Conservation (phyloP, 345 rosid genomes). For the Eucalyptus urophylla region DNA sequence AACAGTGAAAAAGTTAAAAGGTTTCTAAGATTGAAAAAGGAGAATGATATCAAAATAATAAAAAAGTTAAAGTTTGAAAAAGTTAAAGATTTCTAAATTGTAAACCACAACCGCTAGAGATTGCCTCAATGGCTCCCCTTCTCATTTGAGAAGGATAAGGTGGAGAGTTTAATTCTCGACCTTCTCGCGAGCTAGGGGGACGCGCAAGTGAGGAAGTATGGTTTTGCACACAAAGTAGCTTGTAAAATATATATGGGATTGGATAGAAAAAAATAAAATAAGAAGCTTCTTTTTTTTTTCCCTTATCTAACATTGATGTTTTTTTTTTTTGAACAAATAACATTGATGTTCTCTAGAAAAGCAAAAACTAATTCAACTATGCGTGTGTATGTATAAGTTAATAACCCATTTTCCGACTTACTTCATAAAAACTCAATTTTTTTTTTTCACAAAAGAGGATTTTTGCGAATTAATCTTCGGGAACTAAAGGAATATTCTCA, state of each 20-base stretch:
- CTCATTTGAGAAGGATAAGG: too few species aligned
- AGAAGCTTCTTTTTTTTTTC: neutral
- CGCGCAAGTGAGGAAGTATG: fast-evolving
- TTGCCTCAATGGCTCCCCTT: too few species aligned
- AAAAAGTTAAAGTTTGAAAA: neutral
- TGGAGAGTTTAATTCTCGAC: too few species aligned
- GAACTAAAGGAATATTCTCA: neutral
- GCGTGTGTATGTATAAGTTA: neutral
- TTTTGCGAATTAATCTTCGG: neutral
- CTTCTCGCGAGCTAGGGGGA: fast-evolving
- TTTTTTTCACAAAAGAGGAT: neutral
- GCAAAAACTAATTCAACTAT: neutral
- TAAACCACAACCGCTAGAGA: fast-evolving
- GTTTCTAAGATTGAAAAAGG: neutral
- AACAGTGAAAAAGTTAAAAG: neutral
- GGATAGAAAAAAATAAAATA: too few species aligned
- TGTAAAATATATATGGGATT: neutral
- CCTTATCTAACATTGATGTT: neutral
- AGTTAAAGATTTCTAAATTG: neutral
- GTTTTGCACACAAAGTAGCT: too few species aligned
- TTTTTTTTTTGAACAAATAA: too few species aligned
- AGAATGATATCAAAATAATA: fast-evolving
- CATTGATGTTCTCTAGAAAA: neutral
- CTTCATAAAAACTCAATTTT: neutral
- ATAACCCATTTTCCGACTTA: neutral